These are phyloP conservation scores for Triticum aestivum DNA, from an alignment of 176 grass and related monocot species.

Conservation along the genomic window IWGSC_CS_RefSeq_v2.1 NC_057802.1:478632294-478632793, in stretches of 20 bases:
- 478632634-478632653: conserved; percentile 95
- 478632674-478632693: conserved; percentile 96
- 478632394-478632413: conserved; percentile 1
- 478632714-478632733: conserved; percentile 72
- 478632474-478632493: too few relatives aligned
- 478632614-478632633: conserved; percentile 20
- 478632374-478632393: not conserved
- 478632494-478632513: too few relatives aligned
- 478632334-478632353: not conserved
- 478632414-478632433: not conserved
- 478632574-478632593: too few relatives aligned
- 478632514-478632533: too few relatives aligned
- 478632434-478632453: not conserved
- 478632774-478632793: conserved; percentile 61
- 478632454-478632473: not conserved
- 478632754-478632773: conserved; percentile 69
- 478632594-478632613: not conserved
- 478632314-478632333: not conserved
- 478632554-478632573: too few relatives aligned
- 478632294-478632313: too few relatives aligned
- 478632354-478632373: not conserved
- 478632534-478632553: too few relatives aligned
- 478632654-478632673: conserved; percentile 78
- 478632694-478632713: conserved; percentile 86
- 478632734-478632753: conserved; percentile 95